Evolutionary conservation across 441 rosid species (phyloP), one percentile per base, ranked within the genome.

Genomic region (Populus hybrid): DNA sequence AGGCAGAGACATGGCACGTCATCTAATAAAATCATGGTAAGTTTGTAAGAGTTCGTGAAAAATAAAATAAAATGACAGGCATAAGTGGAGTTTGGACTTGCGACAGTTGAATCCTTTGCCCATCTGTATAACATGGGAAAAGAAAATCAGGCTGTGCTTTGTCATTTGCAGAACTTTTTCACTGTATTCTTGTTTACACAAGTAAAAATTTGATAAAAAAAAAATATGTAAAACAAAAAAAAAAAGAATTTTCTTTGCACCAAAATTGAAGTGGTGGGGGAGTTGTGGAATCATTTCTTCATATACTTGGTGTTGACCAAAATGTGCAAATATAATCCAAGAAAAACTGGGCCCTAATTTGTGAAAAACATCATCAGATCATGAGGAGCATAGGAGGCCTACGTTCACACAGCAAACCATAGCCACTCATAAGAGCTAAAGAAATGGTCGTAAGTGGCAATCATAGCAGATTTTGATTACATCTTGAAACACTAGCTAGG

Each of bases 391-490:
- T 66, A 59, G 63, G 75, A 81, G 74, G 67, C 67, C 69, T 50
- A 61, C 21, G 18, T 79, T 77, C 69, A 75, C 10, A 68, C 76
- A 20, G 67, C 68, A 75, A 75, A 69, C 74, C 73, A 71, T 64
- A 69, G 78, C 83, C 83, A 83, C 79, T 59, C 66, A 34, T 59
- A 38, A 80, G 70, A 63, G 66, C 70, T 72, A 71, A 71, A 74
- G 76, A 81, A 81, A 74, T 35, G 67, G 81, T 83, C 88, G 65
- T 71, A 11, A 79, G 81, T 76, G 70, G 81, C 50, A 81, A 84
- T 86, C 75, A 86, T 77, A 80, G 76, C 76, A 53, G 36, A 28
- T 72, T 59, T 81, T 63, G 40, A 77, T 75, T 78, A 77, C 75
- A 18, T 5, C 23, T 50, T 78, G 82, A 76, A 77, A 78, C 84